A percentile compares a stretch with the other conserved stretches of the same genome.
These are phyloP conservation scores for Saccharomycopsis crataegensis DNA, from an alignment of 1,139 yeast genomes.

Conservation along the genomic window DNA sequence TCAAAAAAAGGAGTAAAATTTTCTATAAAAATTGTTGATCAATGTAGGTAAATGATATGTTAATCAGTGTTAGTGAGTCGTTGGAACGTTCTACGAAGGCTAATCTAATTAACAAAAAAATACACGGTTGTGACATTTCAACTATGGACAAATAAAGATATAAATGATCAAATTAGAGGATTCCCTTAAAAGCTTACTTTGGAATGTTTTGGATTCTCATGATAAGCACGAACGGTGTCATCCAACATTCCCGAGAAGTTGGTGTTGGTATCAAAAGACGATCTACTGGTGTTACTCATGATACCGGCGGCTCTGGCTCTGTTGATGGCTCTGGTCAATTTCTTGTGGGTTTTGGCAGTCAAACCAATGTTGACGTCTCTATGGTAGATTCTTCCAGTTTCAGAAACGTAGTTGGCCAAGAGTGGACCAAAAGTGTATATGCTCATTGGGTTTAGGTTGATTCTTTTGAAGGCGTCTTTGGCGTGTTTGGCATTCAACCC, in stretches of 20 bases:
- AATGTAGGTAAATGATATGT: too few relatives aligned
- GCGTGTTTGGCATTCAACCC: slow-evolving; percentile 1
- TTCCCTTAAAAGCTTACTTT: too few relatives aligned
- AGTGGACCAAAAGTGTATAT: slow-evolving; percentile 60
- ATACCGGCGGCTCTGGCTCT: slow-evolving; percentile 65
- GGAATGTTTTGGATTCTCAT: neutral
- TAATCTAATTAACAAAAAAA: too few relatives aligned
- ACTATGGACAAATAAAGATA: too few relatives aligned
- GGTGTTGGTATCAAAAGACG: neutral
- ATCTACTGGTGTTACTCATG: slow-evolving; percentile 26
- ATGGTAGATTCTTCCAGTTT: slow-evolving; percentile 62
- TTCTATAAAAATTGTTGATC: too few relatives aligned
- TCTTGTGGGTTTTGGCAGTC: slow-evolving; percentile 51
- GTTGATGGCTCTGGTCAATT: slow-evolving; percentile 57
- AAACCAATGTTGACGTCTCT: slow-evolving; percentile 61
- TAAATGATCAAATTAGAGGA: too few relatives aligned
- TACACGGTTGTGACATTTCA: too few relatives aligned
- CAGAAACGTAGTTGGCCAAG: slow-evolving; percentile 48
- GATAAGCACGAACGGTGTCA: neutral
- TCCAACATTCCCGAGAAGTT: neutral
- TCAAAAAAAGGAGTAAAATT: too few relatives aligned
- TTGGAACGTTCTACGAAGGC: too few relatives aligned
- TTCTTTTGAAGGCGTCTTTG: slow-evolving; percentile 40
- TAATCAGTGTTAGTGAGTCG: too few relatives aligned
- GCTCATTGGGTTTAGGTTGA: slow-evolving; percentile 57